phyloP scores from a whole-genome alignment of 169 alveolate genomes.

The Cyclospora cayetanensis region DNA sequence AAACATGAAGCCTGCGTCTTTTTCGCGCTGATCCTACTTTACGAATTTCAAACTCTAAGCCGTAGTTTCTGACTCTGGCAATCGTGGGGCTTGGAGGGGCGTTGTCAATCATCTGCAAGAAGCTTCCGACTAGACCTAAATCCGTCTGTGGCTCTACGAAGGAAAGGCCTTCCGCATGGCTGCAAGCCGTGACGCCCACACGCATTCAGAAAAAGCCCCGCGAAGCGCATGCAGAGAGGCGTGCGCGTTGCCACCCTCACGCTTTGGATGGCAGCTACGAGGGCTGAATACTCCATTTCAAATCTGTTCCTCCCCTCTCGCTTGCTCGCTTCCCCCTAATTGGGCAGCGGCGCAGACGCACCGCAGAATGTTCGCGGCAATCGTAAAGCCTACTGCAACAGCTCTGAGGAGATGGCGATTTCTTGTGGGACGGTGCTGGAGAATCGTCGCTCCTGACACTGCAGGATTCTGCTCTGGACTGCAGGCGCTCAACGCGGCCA shows the following conservation, averaged over 20 bases:
- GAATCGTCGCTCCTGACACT: slow-evolving; percentile 74
- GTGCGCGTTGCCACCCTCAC: too few species aligned
- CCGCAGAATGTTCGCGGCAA: slow-evolving; percentile 78
- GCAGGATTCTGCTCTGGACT: slow-evolving; percentile 89
- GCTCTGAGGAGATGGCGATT: slow-evolving; percentile 85
- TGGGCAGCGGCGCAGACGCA: too few species aligned
- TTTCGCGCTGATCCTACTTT: not conserved
- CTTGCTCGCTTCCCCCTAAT: too few species aligned
- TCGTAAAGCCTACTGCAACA: slow-evolving; percentile 79
- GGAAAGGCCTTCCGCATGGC: slow-evolving; percentile 87
- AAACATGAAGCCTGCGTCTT: not conserved
- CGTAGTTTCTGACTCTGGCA: slow-evolving; percentile 5
- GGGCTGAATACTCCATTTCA: too few species aligned
- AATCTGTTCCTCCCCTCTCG: too few species aligned
- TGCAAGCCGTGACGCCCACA: too few species aligned
- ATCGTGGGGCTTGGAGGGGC: slow-evolving; percentile 78
- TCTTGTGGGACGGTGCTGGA: slow-evolving; percentile 78
- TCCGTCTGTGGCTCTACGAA: slow-evolving; percentile 81
- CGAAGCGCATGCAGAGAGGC: too few species aligned
- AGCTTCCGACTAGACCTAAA: slow-evolving; percentile 79
- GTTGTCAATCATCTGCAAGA: slow-evolving; percentile 87
- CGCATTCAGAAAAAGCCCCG: too few species aligned
- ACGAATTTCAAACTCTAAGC: not conserved
- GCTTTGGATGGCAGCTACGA: too few species aligned
- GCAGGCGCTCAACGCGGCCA: slow-evolving; percentile 85